These are phyloP conservation scores for Fusarium albosuccineum DNA, from an alignment of 2,329 filamentous ascomycete genomes.

Conservation along the genomic window DNA sequence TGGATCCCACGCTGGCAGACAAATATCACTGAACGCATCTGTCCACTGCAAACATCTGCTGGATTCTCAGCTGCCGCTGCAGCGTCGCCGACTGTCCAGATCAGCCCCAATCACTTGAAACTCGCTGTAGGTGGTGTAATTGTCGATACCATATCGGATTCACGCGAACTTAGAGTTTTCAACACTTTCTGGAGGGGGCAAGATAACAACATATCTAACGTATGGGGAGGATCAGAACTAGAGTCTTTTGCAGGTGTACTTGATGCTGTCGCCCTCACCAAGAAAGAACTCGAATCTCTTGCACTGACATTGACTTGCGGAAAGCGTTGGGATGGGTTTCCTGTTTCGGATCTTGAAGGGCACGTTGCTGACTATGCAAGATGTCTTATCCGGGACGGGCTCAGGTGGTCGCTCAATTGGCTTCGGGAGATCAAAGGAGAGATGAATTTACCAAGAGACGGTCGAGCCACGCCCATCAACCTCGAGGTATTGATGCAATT, in stretches of 20 bases:
- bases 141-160: background rate
- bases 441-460: background rate
- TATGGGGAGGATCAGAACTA: background rate
- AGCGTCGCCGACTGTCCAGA: background rate
- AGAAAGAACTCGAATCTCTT: background rate
- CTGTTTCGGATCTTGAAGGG: background rate
- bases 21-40: background rate
- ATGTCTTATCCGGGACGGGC: conserved; percentile 10
- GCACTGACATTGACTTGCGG: conserved; percentile 4
- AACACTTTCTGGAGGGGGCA: background rate
- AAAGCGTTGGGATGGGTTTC: conserved; percentile 10
- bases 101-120: background rate
- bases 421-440: background rate
- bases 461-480: background rate
- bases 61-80: background rate
- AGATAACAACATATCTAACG: background rate
- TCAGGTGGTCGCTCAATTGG: conserved; percentile 9
- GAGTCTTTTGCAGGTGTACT: background rate
- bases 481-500: background rate
- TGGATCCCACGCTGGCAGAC: conserved; percentile 10
- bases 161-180: background rate
- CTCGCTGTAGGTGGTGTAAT: background rate
- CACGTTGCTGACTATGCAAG: conserved; percentile 8
- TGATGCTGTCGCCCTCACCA: background rate
- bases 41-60: background rate